Base-by-base conservation (phyloP, 306 rosid genomes). In the Acmispon strigosus region DNA sequence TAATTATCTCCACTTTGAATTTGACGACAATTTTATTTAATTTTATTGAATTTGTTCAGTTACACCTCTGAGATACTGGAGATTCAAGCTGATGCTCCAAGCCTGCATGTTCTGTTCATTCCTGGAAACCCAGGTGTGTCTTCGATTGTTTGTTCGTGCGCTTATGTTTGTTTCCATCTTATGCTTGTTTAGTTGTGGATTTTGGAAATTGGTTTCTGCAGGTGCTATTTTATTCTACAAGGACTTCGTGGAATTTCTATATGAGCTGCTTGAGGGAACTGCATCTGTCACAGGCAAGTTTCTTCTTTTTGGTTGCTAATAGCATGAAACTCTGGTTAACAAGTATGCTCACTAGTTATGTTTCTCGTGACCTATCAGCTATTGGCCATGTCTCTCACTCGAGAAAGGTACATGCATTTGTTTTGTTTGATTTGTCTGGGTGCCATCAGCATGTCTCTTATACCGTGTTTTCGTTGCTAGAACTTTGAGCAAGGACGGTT, bases 91-190 rank as follows among this genome's bases (percentile, higher is more conserved):
- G 90, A 87, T 20, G 76, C 84, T 82, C 96, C 99, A 64, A 74
- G 47, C 45, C 41, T 89, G 76, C 97, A 94, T 58, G 90, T 89
- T 65, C 68, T 90, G 53, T 48, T 94, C 62, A 71, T 94, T 72
- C 95, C 96, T 69, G 97, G 99, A 78, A 91, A 94, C 76, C 97
- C 97, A 80, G 99, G 99, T 88, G 45, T 66, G 76, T 55, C 64
- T 9, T 77, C 14, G 5, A 44, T 14, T 11, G 10, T 42, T 19
- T 61, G 7, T 5, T 19, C 37, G 37, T 32, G 0, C 8, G 1
- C 11, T 5, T 8, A 45, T 9, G 18, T 14, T 6, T 42, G 50
- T 39, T 8, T 79, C 34, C 41, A 10, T 56, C 50, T 58, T 37
- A 44, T 18, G 3, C 27, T 69, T 52, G 16, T 43, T 67, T 79